phyloP scores from a whole-genome alignment of 106 monocot genomes.

The Dendrobium chrysotoxum region DNA sequence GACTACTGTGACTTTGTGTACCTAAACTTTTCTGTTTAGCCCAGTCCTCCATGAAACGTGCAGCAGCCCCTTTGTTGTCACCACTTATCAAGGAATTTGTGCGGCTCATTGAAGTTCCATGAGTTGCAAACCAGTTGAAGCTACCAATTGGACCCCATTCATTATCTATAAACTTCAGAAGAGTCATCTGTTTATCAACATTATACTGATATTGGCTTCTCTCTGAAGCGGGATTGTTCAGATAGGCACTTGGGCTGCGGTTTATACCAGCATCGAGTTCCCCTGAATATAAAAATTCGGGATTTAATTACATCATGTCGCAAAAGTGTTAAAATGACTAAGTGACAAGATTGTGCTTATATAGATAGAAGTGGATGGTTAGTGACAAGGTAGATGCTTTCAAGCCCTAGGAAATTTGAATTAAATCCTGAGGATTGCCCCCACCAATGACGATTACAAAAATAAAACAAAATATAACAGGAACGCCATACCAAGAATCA shows the following conservation, averaged over 20 bases:
- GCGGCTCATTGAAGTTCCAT: constrained; percentile 94
- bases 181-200: constrained; percentile 85
- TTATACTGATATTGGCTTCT: constrained; percentile 51
- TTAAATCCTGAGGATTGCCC: neutral
- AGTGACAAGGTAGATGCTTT: too few relatives aligned
- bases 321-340: neutral
- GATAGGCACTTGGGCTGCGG: constrained; percentile 87
- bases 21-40: constrained; percentile 37
- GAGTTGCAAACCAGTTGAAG: constrained; percentile 97
- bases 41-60: constrained; percentile 96
- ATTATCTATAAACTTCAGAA: constrained; percentile 86
- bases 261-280: constrained; percentile 90
- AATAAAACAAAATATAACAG: too few relatives aligned
- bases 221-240: constrained; percentile 76
- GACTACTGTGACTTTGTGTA: constrained; percentile 8
- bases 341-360: neutral
- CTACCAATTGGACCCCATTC: constrained; percentile 73
- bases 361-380: neutral
- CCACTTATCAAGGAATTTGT: constrained; percentile 85
- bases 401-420: neutral
- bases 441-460: too few relatives aligned
- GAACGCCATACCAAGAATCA: too few relatives aligned
- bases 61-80: constrained; percentile 96
- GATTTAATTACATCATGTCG: neutral
- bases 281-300: constrained; percentile 37